Evolutionary conservation across 2,329 filamentous ascomycete genomes (phyloP), one percentile per base, ranked within the genome.

Genomic region (Leptoxyphium fumago): DNA sequence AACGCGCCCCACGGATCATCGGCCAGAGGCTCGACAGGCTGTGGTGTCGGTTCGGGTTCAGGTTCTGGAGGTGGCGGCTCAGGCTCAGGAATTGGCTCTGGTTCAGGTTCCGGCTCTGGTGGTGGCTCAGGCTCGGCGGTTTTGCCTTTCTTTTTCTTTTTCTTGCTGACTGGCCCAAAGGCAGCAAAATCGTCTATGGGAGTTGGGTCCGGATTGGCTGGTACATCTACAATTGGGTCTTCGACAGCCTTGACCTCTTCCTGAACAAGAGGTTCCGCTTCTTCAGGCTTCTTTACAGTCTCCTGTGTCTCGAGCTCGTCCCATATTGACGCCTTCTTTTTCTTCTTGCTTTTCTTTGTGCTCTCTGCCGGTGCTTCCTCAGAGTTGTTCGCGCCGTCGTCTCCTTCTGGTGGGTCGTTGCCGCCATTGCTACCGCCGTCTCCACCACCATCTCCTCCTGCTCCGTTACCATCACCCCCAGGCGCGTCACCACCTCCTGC

Each of bases 1-100:
- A 58, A 56, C 13, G 46, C 40, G 13, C 55, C 59, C 61, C 59
- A 79, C 2, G 61, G 59, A 50, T 55, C 55, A 39, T 59, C 54
- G 9, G 45, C 43, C 17, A 48, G 45, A 28, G 15, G 3, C 13
- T 36, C 32, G 3, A 5, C 32, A 15, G 32, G 13, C 15, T 3
- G 4, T 5, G 32, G 32, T 15, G 32, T 36, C 15, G 32, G 32
- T 15, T 13, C 32, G 11, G 13, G 32, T 36, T 13, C 43, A 43
- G 45, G 32, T 34, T 26, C 44, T 18, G 52, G 41, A 26, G 21
- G 21, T 29, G 45, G 40, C 8, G 52, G 41, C 26, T 52, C 50
- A 3, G 47, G 44, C 18, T 46, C 45, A 26, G 50, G 45, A 8
- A 36, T 29, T 29, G 43, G 43, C 14, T 30, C 34, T 29, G 50